Evolutionary conservation across 108 stramenopile species (phyloP).

Genomic region (Cyclotella distinguenda): DNA sequence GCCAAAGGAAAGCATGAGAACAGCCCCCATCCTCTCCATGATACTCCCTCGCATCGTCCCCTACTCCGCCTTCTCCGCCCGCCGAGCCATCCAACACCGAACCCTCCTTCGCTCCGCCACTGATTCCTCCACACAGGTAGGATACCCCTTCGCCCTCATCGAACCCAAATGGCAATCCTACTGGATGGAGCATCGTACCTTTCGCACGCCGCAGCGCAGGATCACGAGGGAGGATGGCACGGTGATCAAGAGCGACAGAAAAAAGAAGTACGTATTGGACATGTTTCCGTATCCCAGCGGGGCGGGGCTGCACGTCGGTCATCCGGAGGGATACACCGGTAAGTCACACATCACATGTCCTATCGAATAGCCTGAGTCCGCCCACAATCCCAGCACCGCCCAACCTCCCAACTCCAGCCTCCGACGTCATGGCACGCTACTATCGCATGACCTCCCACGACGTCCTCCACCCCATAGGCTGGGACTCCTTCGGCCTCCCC

Average conservation of each 20-base stretch:
- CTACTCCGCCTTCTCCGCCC: neutral
- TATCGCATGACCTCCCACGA: constrained; percentile 95
- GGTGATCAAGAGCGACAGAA: constrained; percentile 49
- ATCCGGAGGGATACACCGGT: constrained; percentile 96
- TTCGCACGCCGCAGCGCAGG: constrained; percentile 71
- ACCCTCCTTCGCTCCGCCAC: neutral
- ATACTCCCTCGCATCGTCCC: too few relatives aligned
- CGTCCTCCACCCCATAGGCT: constrained; percentile 99
- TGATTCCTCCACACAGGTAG: neutral
- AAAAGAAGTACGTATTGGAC: constrained; percentile 95
- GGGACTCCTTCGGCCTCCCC: constrained; percentile 99
- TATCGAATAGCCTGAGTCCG: neutral
- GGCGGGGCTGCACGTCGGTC: constrained; percentile 95
- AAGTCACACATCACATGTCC: constrained; percentile 9
- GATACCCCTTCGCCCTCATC: constrained; percentile 74
- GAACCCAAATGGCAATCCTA: constrained; percentile 90
- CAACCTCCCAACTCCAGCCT: constrained; percentile 56
- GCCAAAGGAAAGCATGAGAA: too few relatives aligned
- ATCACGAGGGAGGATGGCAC: constrained; percentile 17
- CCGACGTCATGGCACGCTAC: constrained; percentile 97
- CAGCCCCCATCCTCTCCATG: too few relatives aligned
- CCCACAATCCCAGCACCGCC: constrained; percentile 9
- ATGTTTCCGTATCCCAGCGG: constrained; percentile 99
- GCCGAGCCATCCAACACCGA: neutral
- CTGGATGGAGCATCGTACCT: constrained; percentile 84